Conservation (phyloP, 805 yeast genomes). For the Myxozyma neotropica region DNA sequence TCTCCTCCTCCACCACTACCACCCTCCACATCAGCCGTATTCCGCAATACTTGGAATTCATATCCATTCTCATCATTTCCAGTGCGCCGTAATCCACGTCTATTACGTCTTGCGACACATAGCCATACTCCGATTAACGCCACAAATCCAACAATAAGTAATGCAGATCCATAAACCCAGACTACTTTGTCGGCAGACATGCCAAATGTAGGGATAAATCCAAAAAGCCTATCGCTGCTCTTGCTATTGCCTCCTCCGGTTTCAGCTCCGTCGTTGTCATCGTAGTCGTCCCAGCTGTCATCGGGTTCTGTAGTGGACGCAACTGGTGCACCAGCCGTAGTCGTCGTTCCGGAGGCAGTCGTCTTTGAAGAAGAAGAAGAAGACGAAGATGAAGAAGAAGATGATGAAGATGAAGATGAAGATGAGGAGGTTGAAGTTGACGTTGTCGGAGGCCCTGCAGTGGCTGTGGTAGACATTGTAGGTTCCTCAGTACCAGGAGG, state of each 20-base stretch:
- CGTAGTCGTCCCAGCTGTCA: constrained; percentile 9
- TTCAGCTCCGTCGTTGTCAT: constrained; percentile 11
- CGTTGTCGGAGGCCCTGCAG: constrained; percentile 29
- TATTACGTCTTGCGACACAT: constrained; percentile 47
- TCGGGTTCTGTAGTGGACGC: constrained; percentile 6
- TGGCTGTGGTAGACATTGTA: constrained; percentile 24
- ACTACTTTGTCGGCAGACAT: constrained; percentile 37
- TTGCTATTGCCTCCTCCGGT: constrained; percentile 1
- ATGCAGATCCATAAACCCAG: constrained; percentile 46
- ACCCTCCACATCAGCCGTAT: background rate
- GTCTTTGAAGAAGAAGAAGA: too few relatives aligned
- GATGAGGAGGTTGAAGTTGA: constrained; percentile 23
- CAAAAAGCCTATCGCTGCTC: constrained; percentile 6
- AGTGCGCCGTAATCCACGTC: constrained; percentile 41
- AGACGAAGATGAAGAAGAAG: constrained; percentile 12
- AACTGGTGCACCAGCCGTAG: constrained; percentile 15
- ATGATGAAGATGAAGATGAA: background rate
- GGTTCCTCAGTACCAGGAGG: constrained; percentile 29
- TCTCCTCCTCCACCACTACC: background rate
- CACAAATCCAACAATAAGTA: constrained; percentile 52
- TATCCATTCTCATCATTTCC: constrained; percentile 54
- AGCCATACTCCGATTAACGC: constrained; percentile 43
- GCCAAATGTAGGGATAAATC: constrained; percentile 42
- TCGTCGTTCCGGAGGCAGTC: constrained; percentile 23
- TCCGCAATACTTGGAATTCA: constrained; percentile 61